Base-by-base conservation (phyloP, 345 rosid species). In the Clausena lansium region DNA sequence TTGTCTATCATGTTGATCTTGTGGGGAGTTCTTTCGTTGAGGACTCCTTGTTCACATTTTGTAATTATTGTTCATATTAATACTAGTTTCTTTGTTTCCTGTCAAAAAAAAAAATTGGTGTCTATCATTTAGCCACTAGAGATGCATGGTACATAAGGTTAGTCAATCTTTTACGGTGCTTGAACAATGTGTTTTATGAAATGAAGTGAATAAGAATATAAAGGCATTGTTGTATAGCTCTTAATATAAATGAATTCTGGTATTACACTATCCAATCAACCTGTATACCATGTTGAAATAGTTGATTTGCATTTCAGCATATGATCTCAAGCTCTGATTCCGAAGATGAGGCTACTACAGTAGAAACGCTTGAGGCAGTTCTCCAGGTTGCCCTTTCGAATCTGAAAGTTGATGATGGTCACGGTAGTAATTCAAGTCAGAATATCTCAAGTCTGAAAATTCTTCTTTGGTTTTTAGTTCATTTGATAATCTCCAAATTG, bases 291-390 rank as follows among this genome's bases (percentile, higher is more conserved):
- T 65, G 35, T 24, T 81, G 62, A 78, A 78, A 60, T 4, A 14
- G 77, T 73, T 71, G 45, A 74, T 75, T 78, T 58, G 66, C 72
- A 8, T 83, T 86, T 38, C 87, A 90, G 95, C 84, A 78, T 70
- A 63, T 82, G 55, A 2, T 76, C 41, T 87, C 89, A 72, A 89
- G 89, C 87, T 89, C 85, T 28, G 93, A 86, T 57, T 92, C 96
- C 32, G 93, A 89, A 70, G 83, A 71, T 39, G 87, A 95, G 79
- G 95, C 83, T 63, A 24, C 38, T 28, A 47, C 50, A n/a, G 81
- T 85, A 59, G 75, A 62, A 55, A 79, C 78, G 41, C 39, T 79
- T 63, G 83, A 55, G 63, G 77, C 76, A 39, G 74, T 61, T 69
- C 77, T 87, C 45, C 74, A 85, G 79, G 89, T 77, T 75, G 75